These are phyloP conservation scores for Psophocarpus tetragonolobus DNA, from an alignment of 306 rosid species.

Conservation along the genomic window DNA sequence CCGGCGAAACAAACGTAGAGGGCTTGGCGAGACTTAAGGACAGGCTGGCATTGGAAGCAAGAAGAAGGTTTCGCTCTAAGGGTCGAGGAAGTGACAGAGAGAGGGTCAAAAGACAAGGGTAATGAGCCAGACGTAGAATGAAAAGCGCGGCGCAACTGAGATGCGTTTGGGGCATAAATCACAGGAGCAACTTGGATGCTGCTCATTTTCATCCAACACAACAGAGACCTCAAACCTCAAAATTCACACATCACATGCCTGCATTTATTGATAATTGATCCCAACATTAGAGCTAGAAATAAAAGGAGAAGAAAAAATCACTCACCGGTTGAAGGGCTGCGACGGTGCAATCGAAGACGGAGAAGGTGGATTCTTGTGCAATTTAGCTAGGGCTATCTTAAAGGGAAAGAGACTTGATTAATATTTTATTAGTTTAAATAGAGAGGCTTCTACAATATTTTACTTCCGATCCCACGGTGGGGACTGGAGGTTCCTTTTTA, in stretches of 20 bases:
- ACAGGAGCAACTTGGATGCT: conserved; percentile 38
- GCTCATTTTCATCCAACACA: conserved; percentile 42
- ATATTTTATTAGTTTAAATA: no score
- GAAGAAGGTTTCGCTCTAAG: conserved; percentile 5
- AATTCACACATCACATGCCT: conserved; percentile 33
- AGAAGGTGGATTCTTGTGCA: background rate
- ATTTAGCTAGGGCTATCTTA: background rate
- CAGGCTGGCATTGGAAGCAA: conserved; percentile 35
- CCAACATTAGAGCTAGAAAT: background rate
- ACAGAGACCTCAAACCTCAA: conserved; percentile 11
- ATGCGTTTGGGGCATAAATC: conserved; percentile 11
- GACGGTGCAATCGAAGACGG: background rate
- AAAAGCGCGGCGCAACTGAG: background rate
- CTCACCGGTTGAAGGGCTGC: background rate
- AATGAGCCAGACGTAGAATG: conserved; percentile 26
- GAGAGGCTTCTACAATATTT: background rate
- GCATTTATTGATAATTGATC: background rate
- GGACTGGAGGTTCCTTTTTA: background rate
- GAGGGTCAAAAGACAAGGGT: conserved; percentile 14
- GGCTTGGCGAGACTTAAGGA: conserved; percentile 35
- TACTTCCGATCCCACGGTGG: background rate
- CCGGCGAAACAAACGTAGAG: conserved; percentile 56
- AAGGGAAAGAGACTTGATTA: no score
- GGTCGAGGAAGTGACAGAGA: conserved; percentile 23
- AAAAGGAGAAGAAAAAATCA: background rate